Evolutionary conservation across 1,284 basidiomycete genomes (phyloP).

Genomic region (Phellinidium pouzarii): DNA sequence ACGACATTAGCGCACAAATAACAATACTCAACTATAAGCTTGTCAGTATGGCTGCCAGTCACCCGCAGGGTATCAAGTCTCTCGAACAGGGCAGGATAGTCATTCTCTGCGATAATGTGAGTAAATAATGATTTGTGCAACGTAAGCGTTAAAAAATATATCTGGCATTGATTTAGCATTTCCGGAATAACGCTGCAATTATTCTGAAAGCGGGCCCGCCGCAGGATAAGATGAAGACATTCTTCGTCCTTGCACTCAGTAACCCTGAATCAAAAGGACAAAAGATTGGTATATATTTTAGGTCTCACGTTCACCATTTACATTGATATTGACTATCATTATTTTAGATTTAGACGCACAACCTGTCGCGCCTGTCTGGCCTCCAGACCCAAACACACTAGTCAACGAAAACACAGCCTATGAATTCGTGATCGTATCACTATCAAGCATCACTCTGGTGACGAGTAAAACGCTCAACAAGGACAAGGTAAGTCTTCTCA

Average conservation of each 20-base stretch:
- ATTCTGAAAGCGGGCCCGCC: slow-evolving; percentile 66
- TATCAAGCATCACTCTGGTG: slow-evolving; percentile 75
- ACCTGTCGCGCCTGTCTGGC: slow-evolving; percentile 71
- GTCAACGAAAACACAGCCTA: slow-evolving; percentile 50
- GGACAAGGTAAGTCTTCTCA: slow-evolving; percentile 50
- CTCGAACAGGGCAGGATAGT: slow-evolving; percentile 77
- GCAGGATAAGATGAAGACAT: slow-evolving; percentile 50
- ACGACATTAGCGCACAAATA: slow-evolving; percentile 69
- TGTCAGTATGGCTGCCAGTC: slow-evolving; percentile 54
- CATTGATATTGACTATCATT: slow-evolving; percentile 2
- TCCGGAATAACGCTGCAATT: slow-evolving; percentile 68
- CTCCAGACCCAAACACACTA: slow-evolving; percentile 45
- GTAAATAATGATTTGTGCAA: slow-evolving; percentile 23
- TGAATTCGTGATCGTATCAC: slow-evolving; percentile 61
- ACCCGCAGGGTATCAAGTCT: slow-evolving; percentile 64
- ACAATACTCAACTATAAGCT: slow-evolving; percentile 63
- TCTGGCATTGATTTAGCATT: slow-evolving; percentile 52
- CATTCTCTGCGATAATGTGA: slow-evolving; percentile 75
- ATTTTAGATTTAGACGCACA: slow-evolving; percentile 56
- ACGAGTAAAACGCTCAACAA: slow-evolving; percentile 48
- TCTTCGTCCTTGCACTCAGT: slow-evolving; percentile 75
- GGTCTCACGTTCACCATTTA: too few species aligned
- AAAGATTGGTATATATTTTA: slow-evolving; percentile 45
- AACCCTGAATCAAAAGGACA: slow-evolving; percentile 53
- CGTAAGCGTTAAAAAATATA: background rate